Evolutionary conservation across 257 asterid species (phyloP), one percentile per base, ranked within the genome.

Genomic region (Dorcoceras hygrometricum): DNA sequence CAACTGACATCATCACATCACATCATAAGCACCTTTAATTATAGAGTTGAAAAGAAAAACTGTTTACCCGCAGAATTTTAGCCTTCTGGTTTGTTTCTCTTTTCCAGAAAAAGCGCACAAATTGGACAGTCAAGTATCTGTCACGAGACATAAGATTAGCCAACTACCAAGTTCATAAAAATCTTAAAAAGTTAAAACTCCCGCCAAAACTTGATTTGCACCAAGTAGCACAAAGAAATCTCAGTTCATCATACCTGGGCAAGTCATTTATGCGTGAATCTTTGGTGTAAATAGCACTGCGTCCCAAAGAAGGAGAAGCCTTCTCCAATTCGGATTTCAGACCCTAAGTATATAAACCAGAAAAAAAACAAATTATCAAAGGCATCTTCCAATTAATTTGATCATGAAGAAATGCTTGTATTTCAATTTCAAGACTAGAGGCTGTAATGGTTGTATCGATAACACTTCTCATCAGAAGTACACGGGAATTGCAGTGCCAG

Each of bases 41-140:
- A 34, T 7, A 19, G 27, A 56, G 25, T 20, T 23, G 14, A 62
- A 58, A 74, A 57, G 67, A 69, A n/a, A 0, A 63, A 67, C 73
- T 67, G 54, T 63, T 73, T 89, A 94, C 99, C 95, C 98, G 87
- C 72, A 94, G 77, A 80, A 94, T 94, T 80, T 94, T 94, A 26
- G 99, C 99, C 81, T 94, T 94, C 80, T 91, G 99, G 79, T 91
- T 94, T 76, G 99, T 76, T 87, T 91, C 98, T 82, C 99, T 84
- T 78, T 91, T 94, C 99, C 99, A 94, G 87, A 94, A 94, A 81
- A 94, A 94, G 0, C 99, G 90, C 57, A 94, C 98, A 75, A 90
- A 94, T 70, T 94, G 99, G 73, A 94, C 23, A 4, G 99, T 91
- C 89, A 94, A 79, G 80, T 94, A 94, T 70, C 99, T 94, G 88